Evolutionary conservation across 345 rosid genomes (phyloP).

Genomic region (Streptanthus diversifolius): DNA sequence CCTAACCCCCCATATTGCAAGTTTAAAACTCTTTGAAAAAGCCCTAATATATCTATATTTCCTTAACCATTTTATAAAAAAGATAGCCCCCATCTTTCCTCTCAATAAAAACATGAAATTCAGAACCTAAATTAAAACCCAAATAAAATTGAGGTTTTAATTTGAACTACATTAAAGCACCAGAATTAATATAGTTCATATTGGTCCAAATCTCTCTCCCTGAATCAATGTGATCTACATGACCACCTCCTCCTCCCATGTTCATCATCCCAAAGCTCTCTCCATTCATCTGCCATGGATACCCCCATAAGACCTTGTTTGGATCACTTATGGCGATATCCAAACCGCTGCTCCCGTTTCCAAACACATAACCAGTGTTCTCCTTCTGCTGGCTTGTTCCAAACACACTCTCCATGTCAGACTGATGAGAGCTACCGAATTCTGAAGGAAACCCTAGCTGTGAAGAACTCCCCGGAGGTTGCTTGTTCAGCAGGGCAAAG

Average conservation of each 20-base stretch:
- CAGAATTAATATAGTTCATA: slow-evolving; percentile 42
- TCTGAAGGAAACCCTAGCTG: slow-evolving; percentile 49
- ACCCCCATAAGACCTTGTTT: slow-evolving; percentile 52
- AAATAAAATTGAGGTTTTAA: slow-evolving; percentile 20
- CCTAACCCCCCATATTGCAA: slow-evolving; percentile 19
- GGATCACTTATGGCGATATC: slow-evolving; percentile 37
- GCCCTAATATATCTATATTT: slow-evolving; percentile 21
- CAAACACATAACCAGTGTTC: slow-evolving; percentile 23
- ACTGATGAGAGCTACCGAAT: slow-evolving; percentile 25
- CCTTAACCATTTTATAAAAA: slow-evolving; percentile 4
- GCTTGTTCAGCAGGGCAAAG: slow-evolving; percentile 72
- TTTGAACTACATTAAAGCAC: slow-evolving; percentile 36
- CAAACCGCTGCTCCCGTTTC: slow-evolving; percentile 36
- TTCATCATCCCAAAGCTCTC: slow-evolving; percentile 35
- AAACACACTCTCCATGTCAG: slow-evolving; percentile 27
- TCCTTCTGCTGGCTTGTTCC: slow-evolving; percentile 20
- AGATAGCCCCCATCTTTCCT: not conserved
- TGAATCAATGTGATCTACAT: slow-evolving; percentile 42
- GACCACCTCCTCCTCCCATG: slow-evolving; percentile 33
- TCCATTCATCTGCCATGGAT: slow-evolving; percentile 73
- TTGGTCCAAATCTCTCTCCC: slow-evolving; percentile 54
- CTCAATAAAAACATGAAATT: slow-evolving; percentile 3
- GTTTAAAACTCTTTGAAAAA: slow-evolving; percentile 21
- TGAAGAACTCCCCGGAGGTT: slow-evolving; percentile 34
- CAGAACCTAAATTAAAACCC: slow-evolving; percentile 32